Percentiles rank a stretch among this genome's conserved stretches.
Conservation (phyloP, 306 rosid genomes). For the Trichosanthes cucumerina region DNA sequence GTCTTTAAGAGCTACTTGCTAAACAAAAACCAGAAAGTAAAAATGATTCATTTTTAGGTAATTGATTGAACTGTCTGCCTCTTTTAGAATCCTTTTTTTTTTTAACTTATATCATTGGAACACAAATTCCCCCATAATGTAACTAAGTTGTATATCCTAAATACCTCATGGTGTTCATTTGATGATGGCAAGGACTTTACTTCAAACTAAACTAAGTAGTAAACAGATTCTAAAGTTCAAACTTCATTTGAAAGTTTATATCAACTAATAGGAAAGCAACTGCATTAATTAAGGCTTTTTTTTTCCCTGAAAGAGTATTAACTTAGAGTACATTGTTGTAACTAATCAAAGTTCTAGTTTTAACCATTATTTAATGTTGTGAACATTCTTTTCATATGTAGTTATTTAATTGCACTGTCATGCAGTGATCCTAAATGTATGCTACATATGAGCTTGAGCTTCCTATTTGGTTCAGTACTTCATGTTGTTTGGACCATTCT, state of each 20-base stretch:
- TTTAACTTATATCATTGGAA: not conserved
- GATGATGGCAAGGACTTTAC: not conserved
- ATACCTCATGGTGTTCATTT: not conserved
- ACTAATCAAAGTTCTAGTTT: not conserved
- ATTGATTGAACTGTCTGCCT: not conserved
- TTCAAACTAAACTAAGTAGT: not conserved
- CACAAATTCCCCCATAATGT: not conserved
- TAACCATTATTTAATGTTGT: not conserved
- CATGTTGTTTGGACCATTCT: not conserved
- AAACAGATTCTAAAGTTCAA: not conserved
- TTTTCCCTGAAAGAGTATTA: too few relatives aligned
- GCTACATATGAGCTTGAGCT: not conserved
- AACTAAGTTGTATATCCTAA: too few relatives aligned
- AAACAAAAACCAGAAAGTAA: too few relatives aligned
- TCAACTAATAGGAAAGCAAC: not conserved
- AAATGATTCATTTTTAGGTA: not conserved
- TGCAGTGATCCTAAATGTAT: not conserved
- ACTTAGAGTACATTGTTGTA: too few relatives aligned
- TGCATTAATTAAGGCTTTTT: not conserved
- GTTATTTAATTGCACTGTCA: not conserved
- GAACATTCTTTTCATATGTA: too few relatives aligned
- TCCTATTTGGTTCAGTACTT: not conserved
- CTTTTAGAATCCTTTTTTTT: not conserved
- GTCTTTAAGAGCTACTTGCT: too few relatives aligned
- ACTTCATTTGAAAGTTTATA: not conserved